Base-by-base conservation (phyloP, 176 grass and related monocot genomes). In the Bolboschoenus planiculmis region DNA sequence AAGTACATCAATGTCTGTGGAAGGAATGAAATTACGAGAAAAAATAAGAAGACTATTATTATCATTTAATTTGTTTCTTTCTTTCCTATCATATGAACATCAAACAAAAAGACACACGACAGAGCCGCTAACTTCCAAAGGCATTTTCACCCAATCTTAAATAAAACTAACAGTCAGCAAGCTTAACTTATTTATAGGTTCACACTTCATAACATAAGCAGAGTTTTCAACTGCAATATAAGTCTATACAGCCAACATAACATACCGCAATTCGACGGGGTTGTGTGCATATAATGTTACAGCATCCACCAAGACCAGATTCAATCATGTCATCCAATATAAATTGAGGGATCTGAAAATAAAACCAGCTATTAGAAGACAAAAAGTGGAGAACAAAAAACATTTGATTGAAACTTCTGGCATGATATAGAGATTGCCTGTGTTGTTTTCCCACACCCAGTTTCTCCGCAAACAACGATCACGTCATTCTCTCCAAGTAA, bases 291-390 rank as follows among this genome's bases (percentile, higher is more conserved):
- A 97, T 58, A 57, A 97, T 97, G 76, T 83, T 94, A 86, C 95
- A 97, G 75, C 76, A 89, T 89, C 92, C 92, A 67, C 95, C 95
- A 55, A 88, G 87, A 37, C 87, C 95, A 86, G 88, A 91, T 43
- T 89, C 88, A 83, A 97, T 97, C 95, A 97, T 97, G 80, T 97
- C 90, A 86, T 97, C 95, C 83, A 97, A 88, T 89, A 97, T 94
- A 88, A 92, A 97, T 61, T 97, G 95, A 62, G 95, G 95, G 14
- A 94, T 88, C 95, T 97, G 71, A 79, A 92, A 89, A 20, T 24
- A 71, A 71, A 44, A 43, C 14, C 18, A 71, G 29, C 59, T 56
- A 82, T 57, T 84, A 55, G 40, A 84, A 27, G 84, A 85, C 67
- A 39, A 75, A 56, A 70, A 54, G 82, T 79, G 44, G 43, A 64